Base-by-base conservation (phyloP, 2,329 filamentous ascomycete genomes). In the Cercospora sojina region DNA sequence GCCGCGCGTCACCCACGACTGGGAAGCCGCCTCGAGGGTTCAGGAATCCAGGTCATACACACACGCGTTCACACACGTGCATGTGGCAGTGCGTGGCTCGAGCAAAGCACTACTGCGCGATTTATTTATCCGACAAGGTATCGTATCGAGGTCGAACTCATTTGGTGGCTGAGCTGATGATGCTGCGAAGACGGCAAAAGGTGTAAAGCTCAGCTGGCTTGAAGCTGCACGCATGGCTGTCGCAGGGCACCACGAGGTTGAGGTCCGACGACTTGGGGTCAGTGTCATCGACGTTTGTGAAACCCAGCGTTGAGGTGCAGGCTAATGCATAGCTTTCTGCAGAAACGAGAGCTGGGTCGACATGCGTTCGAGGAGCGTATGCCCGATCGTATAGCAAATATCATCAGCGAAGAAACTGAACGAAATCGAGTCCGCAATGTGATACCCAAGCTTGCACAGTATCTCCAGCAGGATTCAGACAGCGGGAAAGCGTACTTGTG, bases 401-500 rank as follows among this genome's bases (percentile, higher is more conserved):
- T 69, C 5, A 47, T 74, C 7, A 47, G 57, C 27, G n/a, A 61
- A 29, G 59, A 70, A 61, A 49, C 62, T 55, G 47, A 51, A 13
- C 47, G 12, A 9, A 69, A 82, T 55, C 78, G 80, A 66, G 77
- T 79, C 0, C 73, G 76, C 2, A 79, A 76, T 31, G 74, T 82
- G 18, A 76, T 83, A 38, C 79, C 81, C 4, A 76, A 81, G 16
- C 76, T 83, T 5, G 77, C 80, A 25, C 78, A 80, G 51, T 72
- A 84, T 8, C 79, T 79, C 32, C 83, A 88, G 57, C 83, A 89
- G 65, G 90, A 90, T 73, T 75, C 79, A 4, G 80, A 82, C 4
- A 89, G 92, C 1, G 82, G 86, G 63, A 86, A 86, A 69, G 91
- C 91, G 7, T 96, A 92, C 73, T 82, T 96, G 31, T 97, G 93